phyloP scores from a whole-genome alignment of 2,329 filamentous ascomycete genomes.

The Colletotrichum euphorbiae region DNA sequence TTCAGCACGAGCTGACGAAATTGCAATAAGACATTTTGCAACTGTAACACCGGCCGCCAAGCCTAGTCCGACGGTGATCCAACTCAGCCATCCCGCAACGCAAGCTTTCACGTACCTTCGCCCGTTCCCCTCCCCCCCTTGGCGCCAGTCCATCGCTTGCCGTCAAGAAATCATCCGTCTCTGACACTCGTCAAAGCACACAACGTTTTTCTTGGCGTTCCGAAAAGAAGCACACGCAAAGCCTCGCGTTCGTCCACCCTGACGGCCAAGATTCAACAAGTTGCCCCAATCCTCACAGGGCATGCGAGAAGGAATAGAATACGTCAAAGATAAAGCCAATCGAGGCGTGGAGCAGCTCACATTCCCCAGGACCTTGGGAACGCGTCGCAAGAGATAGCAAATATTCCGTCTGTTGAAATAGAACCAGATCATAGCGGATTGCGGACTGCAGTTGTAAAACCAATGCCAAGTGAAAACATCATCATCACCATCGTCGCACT shows the following conservation, averaged over 20 bases:
- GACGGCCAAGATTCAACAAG: too few relatives aligned
- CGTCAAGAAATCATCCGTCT: background rate
- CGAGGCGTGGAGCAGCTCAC: too few relatives aligned
- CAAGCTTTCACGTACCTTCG: conserved; percentile 3
- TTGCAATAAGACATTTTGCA: background rate
- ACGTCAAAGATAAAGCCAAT: too few relatives aligned
- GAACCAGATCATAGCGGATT: background rate
- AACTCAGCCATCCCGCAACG: conserved; percentile 12
- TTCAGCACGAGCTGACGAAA: too few relatives aligned
- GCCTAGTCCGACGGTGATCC: background rate
- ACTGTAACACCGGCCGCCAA: background rate
- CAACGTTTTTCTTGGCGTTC: background rate
- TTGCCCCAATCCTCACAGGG: too few relatives aligned
- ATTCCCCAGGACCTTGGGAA: background rate
- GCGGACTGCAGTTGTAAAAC: background rate
- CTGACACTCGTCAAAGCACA: conserved; percentile 3
- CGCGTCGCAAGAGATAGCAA: background rate
- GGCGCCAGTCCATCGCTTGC: background rate
- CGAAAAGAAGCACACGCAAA: too few relatives aligned
- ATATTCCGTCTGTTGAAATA: background rate
- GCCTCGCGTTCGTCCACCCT: too few relatives aligned
- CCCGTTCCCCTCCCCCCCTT: background rate
- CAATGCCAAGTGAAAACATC: conserved; percentile 8
- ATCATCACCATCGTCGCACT: background rate
- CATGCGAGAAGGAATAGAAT: too few relatives aligned